Evolutionary conservation across 768 basidiomycete genomes (phyloP).

Genomic region (Tylopilus intermedius): DNA sequence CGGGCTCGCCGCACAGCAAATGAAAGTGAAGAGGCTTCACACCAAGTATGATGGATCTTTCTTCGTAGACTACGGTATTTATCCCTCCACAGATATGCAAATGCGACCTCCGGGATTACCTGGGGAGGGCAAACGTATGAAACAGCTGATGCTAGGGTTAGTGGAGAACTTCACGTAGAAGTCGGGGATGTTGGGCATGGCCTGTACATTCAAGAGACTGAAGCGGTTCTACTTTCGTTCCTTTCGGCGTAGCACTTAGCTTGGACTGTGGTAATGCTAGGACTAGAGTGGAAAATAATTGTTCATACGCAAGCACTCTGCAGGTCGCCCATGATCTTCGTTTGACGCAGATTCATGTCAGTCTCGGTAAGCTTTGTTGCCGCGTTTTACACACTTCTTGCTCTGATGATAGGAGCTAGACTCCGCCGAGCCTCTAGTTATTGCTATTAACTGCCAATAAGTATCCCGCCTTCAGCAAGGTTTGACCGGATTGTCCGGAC

Average conservation of each 20-base stretch:
- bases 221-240: conserved; percentile 37
- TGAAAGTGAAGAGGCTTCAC: conserved; percentile 45
- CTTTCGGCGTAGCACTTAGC: neutral
- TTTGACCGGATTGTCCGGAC: too few species aligned
- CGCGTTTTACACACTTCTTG: too few species aligned
- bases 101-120: conserved; percentile 45
- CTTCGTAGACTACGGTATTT: neutral
- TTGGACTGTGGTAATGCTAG: too few species aligned
- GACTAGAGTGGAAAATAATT: too few species aligned
- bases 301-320: too few species aligned
- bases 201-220: conserved; percentile 44
- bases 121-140: conserved; percentile 61
- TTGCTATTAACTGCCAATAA: too few species aligned
- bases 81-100: conserved; percentile 37
- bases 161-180: conserved; percentile 33
- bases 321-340: too few species aligned
- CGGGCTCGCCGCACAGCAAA: conserved; percentile 23
- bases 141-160: conserved; percentile 39
- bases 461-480: too few species aligned
- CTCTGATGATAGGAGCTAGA: too few species aligned
- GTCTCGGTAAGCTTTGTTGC: too few species aligned
- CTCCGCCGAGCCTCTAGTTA: too few species aligned
- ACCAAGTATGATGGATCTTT: conserved; percentile 34
- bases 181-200: conserved; percentile 32
- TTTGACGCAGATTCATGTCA: too few species aligned